Conservation (phyloP, 805 yeast genomes). For the Candida methanosorbosa region DNA sequence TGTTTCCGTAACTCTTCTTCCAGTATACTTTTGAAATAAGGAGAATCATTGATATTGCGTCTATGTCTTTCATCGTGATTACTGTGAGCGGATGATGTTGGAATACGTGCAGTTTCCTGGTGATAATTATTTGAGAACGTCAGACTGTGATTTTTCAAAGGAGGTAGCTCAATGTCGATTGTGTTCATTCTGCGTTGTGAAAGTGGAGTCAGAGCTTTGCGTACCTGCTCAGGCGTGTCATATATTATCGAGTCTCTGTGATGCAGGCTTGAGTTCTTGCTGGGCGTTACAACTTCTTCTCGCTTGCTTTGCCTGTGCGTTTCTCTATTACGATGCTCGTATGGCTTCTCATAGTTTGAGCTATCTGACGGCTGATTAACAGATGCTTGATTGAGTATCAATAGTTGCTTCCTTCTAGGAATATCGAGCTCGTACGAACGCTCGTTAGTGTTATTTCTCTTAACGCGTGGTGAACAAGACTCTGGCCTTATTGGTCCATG, state of each 20-base stretch:
- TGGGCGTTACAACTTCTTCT: too few relatives aligned
- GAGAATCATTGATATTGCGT: constrained; percentile 1
- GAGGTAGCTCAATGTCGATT: not conserved
- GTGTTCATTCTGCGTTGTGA: constrained; percentile 7
- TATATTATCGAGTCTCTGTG: not conserved
- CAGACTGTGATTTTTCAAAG: not conserved
- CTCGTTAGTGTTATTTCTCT: constrained; percentile 5
- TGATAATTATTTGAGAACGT: too few relatives aligned
- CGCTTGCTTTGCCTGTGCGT: too few relatives aligned
- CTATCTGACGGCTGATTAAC: not conserved
- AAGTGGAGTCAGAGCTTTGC: constrained; percentile 13
- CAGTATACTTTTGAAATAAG: constrained; percentile 7
- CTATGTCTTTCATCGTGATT: not conserved
- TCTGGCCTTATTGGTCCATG: not conserved
- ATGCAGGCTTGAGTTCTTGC: too few relatives aligned
- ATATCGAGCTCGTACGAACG: not conserved
- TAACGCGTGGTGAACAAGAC: not conserved
- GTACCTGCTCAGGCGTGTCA: constrained; percentile 18
- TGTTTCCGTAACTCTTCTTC: constrained; percentile 12
- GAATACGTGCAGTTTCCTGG: too few relatives aligned
- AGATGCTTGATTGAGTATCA: not conserved
- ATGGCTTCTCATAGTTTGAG: too few relatives aligned
- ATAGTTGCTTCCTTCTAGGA: not conserved
- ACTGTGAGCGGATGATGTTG: too few relatives aligned
- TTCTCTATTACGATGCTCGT: too few relatives aligned